These are phyloP conservation scores for Lactarius sp. DNA, from an alignment of 768 basidiomycete species.

Conservation along the genomic window DNA sequence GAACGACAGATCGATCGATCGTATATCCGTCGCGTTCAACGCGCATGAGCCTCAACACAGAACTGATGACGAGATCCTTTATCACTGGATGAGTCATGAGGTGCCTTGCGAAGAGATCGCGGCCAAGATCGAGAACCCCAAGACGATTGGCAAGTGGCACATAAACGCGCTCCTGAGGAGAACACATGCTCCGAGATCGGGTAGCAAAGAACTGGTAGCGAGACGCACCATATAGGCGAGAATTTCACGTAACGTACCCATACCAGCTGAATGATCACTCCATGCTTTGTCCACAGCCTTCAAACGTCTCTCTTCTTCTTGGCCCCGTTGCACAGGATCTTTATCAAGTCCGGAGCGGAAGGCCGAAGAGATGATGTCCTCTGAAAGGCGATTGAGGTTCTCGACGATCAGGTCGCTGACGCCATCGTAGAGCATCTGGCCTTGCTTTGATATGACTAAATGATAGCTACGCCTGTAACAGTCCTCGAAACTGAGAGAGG, in stretches of 20 bases:
- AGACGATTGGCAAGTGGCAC: conserved; percentile 59
- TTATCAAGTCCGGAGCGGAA: conserved; percentile 69
- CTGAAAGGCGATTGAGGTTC: conserved; percentile 77
- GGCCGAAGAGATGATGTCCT: conserved; percentile 67
- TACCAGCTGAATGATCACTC: conserved; percentile 88
- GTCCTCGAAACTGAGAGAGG: conserved; percentile 87
- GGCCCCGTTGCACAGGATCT: conserved; percentile 69
- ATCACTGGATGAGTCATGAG: conserved; percentile 73
- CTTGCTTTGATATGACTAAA: conserved; percentile 83
- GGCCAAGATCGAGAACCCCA: conserved; percentile 74
- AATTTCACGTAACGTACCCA: conserved; percentile 74
- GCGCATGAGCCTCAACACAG: conserved; percentile 81
- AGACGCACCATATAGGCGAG: conserved; percentile 87
- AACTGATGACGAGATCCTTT: conserved; percentile 71
- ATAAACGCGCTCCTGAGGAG: conserved; percentile 81
- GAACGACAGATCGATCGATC: conserved; percentile 87
- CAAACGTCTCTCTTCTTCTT: conserved; percentile 83
- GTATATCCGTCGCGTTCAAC: conserved; percentile 88
- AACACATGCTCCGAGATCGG: conserved; percentile 19
- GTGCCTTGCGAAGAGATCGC: conserved; percentile 74
- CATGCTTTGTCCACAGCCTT: conserved; percentile 67
- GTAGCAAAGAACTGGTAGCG: not conserved
- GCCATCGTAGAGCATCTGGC: conserved; percentile 82
- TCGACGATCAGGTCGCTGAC: conserved; percentile 72
- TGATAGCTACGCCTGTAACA: conserved; percentile 93